Conservation (phyloP, 2,329 filamentous ascomycete species). For the Monilinia fructicola region DNA sequence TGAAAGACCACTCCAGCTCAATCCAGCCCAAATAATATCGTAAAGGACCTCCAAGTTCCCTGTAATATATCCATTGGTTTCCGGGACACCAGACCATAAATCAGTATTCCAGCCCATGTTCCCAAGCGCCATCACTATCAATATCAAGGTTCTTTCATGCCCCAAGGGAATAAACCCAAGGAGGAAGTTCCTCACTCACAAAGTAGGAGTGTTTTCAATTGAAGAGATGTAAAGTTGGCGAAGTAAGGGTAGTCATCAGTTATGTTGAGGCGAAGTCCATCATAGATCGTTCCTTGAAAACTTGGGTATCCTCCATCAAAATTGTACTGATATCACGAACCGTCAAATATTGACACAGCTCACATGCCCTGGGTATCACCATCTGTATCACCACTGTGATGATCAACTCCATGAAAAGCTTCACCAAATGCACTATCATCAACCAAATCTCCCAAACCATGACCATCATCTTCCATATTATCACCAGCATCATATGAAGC, state of each 20-base stretch:
- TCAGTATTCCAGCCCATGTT: background rate
- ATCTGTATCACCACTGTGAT: slow-evolving; percentile 29
- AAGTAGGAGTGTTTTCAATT: slow-evolving; percentile 18
- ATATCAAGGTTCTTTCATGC: slow-evolving; percentile 20
- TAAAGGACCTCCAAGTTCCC: background rate
- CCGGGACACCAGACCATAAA: background rate
- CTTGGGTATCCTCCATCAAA: background rate
- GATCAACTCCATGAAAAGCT: slow-evolving; percentile 67
- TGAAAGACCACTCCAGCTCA: background rate
- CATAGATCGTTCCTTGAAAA: background rate
- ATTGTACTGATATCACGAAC: background rate
- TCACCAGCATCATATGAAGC: slow-evolving; percentile 62
- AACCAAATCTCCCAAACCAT: slow-evolving; percentile 59
- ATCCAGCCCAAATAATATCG: background rate
- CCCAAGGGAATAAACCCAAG: slow-evolving; percentile 6
- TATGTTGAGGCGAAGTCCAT: background rate
- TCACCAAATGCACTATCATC: slow-evolving; percentile 83
- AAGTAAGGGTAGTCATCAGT: background rate
- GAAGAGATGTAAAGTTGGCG: background rate
- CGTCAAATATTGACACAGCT: background rate
- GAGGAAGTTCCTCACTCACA: slow-evolving; percentile 18
- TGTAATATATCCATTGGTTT: background rate
- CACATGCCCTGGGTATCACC: slow-evolving; percentile 26
- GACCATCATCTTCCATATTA: slow-evolving; percentile 46
- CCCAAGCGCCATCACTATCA: background rate